These are phyloP conservation scores for Dioscorea dumetorum DNA, from an alignment of 106 monocot species.

Conservation along the genomic window DNA sequence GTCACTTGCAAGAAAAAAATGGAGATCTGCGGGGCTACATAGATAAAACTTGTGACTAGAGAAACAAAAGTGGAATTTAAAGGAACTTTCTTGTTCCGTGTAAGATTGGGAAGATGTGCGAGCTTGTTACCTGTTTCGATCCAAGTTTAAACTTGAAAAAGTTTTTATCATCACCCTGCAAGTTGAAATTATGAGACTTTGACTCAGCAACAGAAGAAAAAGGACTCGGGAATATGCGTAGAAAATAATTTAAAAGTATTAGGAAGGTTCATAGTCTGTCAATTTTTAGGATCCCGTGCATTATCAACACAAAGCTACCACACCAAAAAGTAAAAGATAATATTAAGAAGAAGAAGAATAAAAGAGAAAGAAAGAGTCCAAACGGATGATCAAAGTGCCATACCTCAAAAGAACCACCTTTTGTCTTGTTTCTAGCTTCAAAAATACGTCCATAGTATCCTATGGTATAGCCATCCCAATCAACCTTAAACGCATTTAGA, in stretches of 20 bases:
- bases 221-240: too few species aligned
- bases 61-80: too few species aligned
- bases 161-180: slow-evolving; percentile 88
- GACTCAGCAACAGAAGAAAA: too few species aligned
- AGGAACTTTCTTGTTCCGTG: too few species aligned
- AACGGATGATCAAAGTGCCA: not conserved
- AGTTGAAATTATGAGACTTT: not conserved
- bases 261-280: too few species aligned
- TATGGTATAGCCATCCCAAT: slow-evolving; percentile 99
- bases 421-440: slow-evolving; percentile 99
- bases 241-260: too few species aligned
- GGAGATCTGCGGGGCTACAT: too few species aligned
- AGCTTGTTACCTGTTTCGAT: slow-evolving; percentile 47
- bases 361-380: not conserved
- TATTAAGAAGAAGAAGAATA: not conserved
- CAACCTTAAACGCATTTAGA: slow-evolving; percentile 77
- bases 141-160: slow-evolving; percentile 92
- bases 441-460: slow-evolving; percentile 99
- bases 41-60: too few species aligned
- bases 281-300: not conserved
- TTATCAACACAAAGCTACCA: not conserved
- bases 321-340: not conserved
- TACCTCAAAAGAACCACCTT: slow-evolving; percentile 99
- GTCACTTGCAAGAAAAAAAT: too few species aligned
- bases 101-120: too few species aligned